Evolutionary conservation across 257 asterid genomes (phyloP), one percentile per base, ranked within the genome.

Genomic region (Datura wrightii): DNA sequence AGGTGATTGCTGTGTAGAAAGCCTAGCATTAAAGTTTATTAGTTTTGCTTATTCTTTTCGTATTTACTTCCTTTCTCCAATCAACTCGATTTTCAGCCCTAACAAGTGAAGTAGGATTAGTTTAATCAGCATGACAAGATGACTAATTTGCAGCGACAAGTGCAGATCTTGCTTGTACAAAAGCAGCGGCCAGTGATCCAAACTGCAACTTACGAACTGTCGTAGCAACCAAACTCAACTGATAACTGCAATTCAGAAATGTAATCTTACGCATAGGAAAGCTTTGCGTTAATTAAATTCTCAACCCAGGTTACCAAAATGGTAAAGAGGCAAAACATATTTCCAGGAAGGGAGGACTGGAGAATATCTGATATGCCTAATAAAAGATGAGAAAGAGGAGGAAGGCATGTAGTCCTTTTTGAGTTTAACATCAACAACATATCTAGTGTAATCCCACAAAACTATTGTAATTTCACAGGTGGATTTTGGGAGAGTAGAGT

Each of bases 181-280:
- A 95, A 50, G 98, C 97, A 84, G 97, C 88, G 46, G 91, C 80
- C 42, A 91, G 87, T 58, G 99, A 91, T 85, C 99, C 99, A 36
- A 94, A 92, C 94, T 95, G 99, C 91, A 95, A 82, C 89, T 94
- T 95, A 80, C 93, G 93, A 79, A 89, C 91, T 94, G 79, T 95
- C 98, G 24, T 85, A 93, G 89, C 98, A 91, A 58, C 96, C 98
- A 88, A 93, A 88, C 93, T 91, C 94, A 95, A 84, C 85, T 96
- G 88, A 85, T 93, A 92, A 85, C 97, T 94, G 97, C 78, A 84
- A 44, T 82, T 8, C 63, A 41, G 56, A 48, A 83, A 74, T 15
- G 79, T 31, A 18, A 7, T 74, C 10, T 62, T 62, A 62, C 41
- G 42, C 42, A 11, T 8, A 72, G 34, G 14, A 9, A 42, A 59